Base-by-base conservation (phyloP, 768 basidiomycete species). In the Termitomyces sp. region DNA sequence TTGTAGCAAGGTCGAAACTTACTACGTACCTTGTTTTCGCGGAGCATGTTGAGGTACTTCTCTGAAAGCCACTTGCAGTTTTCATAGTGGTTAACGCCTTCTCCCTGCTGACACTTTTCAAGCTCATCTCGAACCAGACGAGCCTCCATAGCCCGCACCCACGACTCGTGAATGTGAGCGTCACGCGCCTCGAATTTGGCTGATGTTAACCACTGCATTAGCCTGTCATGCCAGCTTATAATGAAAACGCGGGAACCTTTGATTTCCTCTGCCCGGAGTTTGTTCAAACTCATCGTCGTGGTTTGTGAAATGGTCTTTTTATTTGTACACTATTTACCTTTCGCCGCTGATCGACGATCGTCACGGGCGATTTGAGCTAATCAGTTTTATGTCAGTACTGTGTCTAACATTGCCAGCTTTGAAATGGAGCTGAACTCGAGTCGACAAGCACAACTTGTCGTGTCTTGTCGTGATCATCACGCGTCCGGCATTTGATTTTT, bases 101-200 rank as follows among this genome's bases (percentile, higher is more conserved):
- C 96, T 7, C 83, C 81, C 67, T 84, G 82, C 69, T 95, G 92
- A 78, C 96, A 98, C 75, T 92, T 94, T 60, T 85, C 81, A 58
- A 98, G 84, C 73, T 96, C 92, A 60, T 92, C 89, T 63, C 87
- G 86, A 51, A 97, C 93, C 61, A 98, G 80, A 52, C 91, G 86
- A 37, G 87, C 86, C 74, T 97, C 95, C 94, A 98, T 96, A 25
- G 92, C 88, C 67, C 87, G 89, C 37, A 97, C 84, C 96, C 96
- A 98, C 55, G 92, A 91, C 77, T 98, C 95, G 56, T 91, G 86
- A 70, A 98, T 79, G 74, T 84, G 79, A 50, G 84, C 76, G 63
- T 96, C 94, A 45, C 91, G 88, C 66, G 82, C 83, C 67, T 83
- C 75, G 55, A 90, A 73, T 71, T 83, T 85, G 17, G 81, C 91